These are phyloP conservation scores for Zygosaccharomyces gambellarensis DNA, from an alignment of 805 yeast species.

Conservation along the genomic window DNA sequence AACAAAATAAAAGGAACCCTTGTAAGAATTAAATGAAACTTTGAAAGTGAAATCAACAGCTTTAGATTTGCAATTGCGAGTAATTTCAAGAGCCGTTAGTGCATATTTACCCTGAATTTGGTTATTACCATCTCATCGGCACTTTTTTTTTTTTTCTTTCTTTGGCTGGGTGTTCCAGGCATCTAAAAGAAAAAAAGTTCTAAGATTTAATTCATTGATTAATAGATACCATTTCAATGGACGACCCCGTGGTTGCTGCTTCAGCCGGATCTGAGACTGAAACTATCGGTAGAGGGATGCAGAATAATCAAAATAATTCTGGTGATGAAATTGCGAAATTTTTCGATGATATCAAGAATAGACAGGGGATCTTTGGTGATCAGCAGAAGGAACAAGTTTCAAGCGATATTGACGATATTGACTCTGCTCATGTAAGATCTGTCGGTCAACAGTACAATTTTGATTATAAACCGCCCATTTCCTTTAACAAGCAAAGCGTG, in stretches of 20 bases:
- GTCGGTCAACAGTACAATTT: conserved; percentile 10
- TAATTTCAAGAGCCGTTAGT: no score
- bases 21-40: no score
- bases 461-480: conserved; percentile 20
- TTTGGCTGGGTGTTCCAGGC: no score
- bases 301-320: not conserved
- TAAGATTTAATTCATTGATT: no score
- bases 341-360: conserved; percentile 9
- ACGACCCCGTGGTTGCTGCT: conserved; percentile 6
- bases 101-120: no score
- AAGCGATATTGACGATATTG: not conserved
- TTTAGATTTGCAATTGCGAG: no score
- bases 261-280: conserved; percentile 7
- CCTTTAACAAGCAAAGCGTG: conserved; percentile 14
- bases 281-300: not conserved
- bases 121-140: no score
- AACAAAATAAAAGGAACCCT: no score
- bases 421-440: not conserved
- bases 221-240: not conserved
- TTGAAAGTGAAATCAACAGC: no score
- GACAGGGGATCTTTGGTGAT: conserved; percentile 1
- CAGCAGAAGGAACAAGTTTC: not conserved
- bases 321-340: conserved; percentile 8
- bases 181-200: no score
- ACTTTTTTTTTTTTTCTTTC: no score